A percentile compares a stretch with the other conserved stretches of the same genome.
Evolutionary conservation across 208 protist species (phyloP).

Genomic region (Trichomonas tenax): DNA sequence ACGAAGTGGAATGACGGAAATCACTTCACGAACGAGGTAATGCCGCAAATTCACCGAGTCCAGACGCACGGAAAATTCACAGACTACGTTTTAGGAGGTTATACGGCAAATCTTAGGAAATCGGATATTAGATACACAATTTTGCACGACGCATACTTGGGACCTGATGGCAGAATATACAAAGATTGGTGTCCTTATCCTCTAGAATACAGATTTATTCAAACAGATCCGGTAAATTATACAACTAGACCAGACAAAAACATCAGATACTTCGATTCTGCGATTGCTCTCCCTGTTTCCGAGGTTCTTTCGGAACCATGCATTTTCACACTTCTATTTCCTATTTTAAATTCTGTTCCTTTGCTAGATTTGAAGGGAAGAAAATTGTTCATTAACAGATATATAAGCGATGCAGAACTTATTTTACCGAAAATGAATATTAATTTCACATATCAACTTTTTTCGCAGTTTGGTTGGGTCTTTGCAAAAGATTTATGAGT

Average conservation of each 20-base stretch:
- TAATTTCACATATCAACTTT: background rate
- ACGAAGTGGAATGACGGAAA: background rate
- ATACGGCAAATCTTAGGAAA: background rate
- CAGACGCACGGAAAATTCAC: background rate
- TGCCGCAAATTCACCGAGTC: background rate
- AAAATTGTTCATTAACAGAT: background rate
- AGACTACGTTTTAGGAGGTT: background rate
- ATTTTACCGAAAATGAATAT: background rate
- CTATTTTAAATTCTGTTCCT: background rate
- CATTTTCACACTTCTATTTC: background rate
- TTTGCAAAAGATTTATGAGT: background rate
- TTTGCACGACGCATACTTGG: background rate
- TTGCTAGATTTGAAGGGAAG: background rate
- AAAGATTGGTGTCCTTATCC: background rate
- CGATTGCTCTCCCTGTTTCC: background rate
- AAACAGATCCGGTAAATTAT: background rate
- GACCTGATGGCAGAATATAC: background rate
- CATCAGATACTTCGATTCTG: background rate
- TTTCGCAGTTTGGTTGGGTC: background rate
- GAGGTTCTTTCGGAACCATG: background rate
- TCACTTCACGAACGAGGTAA: background rate
- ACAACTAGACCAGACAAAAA: background rate
- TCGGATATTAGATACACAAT: background rate
- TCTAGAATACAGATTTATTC: background rate
- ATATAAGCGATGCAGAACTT: background rate